Evolutionary conservation across 371 early-diverging fungal species (phyloP).

Genomic region (Encephalitozoon intestinalis): DNA sequence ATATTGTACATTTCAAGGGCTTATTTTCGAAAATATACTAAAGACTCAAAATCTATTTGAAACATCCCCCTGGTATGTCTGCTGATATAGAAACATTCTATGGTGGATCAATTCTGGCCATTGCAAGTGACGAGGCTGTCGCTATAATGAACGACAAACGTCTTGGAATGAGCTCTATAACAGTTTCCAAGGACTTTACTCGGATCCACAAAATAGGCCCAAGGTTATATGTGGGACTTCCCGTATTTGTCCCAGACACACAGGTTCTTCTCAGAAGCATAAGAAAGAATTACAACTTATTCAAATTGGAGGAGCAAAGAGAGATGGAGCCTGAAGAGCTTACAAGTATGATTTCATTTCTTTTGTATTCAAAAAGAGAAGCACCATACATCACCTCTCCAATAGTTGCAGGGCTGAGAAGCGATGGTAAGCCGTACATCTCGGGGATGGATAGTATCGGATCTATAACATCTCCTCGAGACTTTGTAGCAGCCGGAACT

Average conservation of each 20-base stretch:
- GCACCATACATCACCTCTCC: constrained; percentile 89
- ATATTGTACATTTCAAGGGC: constrained; percentile 6
- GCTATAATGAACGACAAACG: constrained; percentile 83
- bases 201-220: constrained; percentile 80
- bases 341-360: constrained; percentile 82
- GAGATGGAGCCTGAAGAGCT: constrained; percentile 87
- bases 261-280: constrained; percentile 76
- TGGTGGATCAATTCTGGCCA: constrained; percentile 77
- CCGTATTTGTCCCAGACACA: constrained; percentile 91
- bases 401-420: constrained; percentile 82
- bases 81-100: constrained; percentile 57
- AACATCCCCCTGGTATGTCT: constrained; percentile 38
- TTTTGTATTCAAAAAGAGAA: constrained; percentile 85
- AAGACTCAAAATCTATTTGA: background rate
- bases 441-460: constrained; percentile 92
- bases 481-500: constrained; percentile 91
- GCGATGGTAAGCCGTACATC: constrained; percentile 72
- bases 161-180: constrained; percentile 78
- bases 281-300: constrained; percentile 85
- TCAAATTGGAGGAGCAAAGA: constrained; percentile 84
- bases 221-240: constrained; percentile 75
- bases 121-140: constrained; percentile 92
- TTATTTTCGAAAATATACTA: constrained; percentile 1
- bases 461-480: constrained; percentile 79
- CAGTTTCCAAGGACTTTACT: constrained; percentile 78